Evolutionary conservation across 257 asterid genomes (phyloP), one percentile per base, ranked within the genome.

Genomic region (Solanum medicagineum): DNA sequence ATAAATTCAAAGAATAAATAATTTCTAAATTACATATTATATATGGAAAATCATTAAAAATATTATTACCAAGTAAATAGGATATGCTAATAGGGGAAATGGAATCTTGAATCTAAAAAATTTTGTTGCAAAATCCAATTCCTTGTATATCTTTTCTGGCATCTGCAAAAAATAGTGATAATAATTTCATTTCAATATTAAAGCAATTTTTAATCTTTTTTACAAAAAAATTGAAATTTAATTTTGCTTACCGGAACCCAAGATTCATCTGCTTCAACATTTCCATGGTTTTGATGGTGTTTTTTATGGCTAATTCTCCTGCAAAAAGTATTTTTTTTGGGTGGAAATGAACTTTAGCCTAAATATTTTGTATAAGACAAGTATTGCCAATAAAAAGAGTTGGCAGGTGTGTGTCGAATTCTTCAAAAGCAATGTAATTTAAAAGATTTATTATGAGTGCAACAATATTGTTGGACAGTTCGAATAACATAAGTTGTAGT

Each of bases 301-400:
- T 87, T 87, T 81, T 86, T 86, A 79, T 90, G 93, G 86, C 93
- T 90, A 83, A 90, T 89, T 83, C 93, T 90, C 93, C 93, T 90
- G 88, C 53, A 83, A 65, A 16, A 83, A 36, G 3, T 3, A 2
- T 26, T 17, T 51, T 63, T 63, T 24, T n/a, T n/a, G n/a, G n/a
- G n/a, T n/a, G n/a, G 4, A 20, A 71, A 19, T 10, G 10, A 71
- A 44, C 36, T 19, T 63, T 26, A 65, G 44, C 71, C 20, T 65
- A 6, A 65, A 26, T 24, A 65, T 12, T 26, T 65, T 26, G 16
- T 20, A 65, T 26, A 65, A 65, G 44, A 65, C 19, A 65, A 65
- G 1, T 26, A 65, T 65, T 11, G 20, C 10, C 59, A 16, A n/a
- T n/a, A n/a, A 60, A 10, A 60, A 5, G 6, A 13, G 14, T 11